Evolutionary conservation across 371 early-diverging fungal genomes (phyloP).

Genomic region (Nematocida homosporus): DNA sequence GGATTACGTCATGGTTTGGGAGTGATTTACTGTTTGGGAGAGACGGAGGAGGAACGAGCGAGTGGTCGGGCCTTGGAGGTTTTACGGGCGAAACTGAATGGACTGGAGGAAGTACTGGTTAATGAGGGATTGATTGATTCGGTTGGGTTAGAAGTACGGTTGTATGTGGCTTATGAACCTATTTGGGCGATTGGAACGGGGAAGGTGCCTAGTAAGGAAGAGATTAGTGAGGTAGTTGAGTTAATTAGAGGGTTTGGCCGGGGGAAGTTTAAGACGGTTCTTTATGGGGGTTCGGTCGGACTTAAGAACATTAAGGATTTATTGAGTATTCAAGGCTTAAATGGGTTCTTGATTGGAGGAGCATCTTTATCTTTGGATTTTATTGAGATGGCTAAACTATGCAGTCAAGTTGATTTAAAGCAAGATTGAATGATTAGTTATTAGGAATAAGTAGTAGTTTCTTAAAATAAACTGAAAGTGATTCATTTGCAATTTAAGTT

Average conservation of each 20-base stretch:
- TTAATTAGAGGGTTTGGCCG: conserved; percentile 48
- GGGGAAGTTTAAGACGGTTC: conserved; percentile 71
- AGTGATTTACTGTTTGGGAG: conserved; percentile 93
- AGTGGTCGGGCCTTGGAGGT: conserved; percentile 77
- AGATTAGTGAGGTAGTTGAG: conserved; percentile 68
- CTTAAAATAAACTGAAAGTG: no score
- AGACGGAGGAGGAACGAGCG: conserved; percentile 85
- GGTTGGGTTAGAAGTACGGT: neutral
- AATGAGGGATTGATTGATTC: neutral
- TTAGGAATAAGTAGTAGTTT: no score
- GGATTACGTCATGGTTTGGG: conserved; percentile 80
- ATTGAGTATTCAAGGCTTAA: conserved; percentile 75
- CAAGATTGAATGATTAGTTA: no score
- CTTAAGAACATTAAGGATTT: conserved; percentile 75
- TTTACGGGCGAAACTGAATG: conserved; percentile 64
- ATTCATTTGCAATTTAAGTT: no score
- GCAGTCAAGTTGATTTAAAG: neutral
- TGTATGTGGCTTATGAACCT: conserved; percentile 91
- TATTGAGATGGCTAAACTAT: conserved; percentile 45
- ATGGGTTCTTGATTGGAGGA: conserved; percentile 98
- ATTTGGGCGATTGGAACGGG: conserved; percentile 99
- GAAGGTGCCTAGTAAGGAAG: conserved; percentile 85
- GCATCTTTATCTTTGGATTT: conserved; percentile 78
- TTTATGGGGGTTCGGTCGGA: conserved; percentile 89
- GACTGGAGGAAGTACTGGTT: neutral